Evolutionary conservation across 805 yeast species (phyloP).

Genomic region (Pichia gijzeniarum): DNA sequence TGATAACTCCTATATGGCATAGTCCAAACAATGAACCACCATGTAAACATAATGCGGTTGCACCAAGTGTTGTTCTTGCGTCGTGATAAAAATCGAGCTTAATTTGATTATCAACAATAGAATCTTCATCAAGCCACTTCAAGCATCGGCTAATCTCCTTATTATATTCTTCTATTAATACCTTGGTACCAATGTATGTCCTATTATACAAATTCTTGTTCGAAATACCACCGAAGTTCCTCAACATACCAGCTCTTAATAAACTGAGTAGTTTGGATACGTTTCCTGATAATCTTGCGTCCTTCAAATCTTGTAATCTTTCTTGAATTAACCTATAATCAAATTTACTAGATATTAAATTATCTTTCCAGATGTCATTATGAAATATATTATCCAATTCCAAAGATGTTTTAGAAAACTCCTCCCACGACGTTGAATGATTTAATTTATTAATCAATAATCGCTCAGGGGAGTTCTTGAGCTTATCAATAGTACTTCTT

Average conservation of each 20-base stretch:
- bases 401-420: conserved; percentile 57
- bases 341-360: conserved; percentile 72
- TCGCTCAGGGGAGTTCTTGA: conserved; percentile 13
- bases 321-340: conserved; percentile 80
- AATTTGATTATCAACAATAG: conserved; percentile 37
- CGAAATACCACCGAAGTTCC: conserved; percentile 90
- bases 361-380: conserved; percentile 67
- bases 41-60: conserved; percentile 84
- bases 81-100: conserved; percentile 77
- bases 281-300: conserved; percentile 57
- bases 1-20: conserved; percentile 89
- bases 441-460: conserved; percentile 5
- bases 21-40: conserved; percentile 95
- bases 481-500: conserved; percentile 11
- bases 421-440: conserved; percentile 37
- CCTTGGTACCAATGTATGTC: conserved; percentile 83
- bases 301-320: conserved; percentile 53
- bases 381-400: conserved; percentile 47
- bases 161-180: conserved; percentile 80
- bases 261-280: conserved; percentile 53
- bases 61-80: conserved; percentile 80
- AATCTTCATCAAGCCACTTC: conserved; percentile 25
- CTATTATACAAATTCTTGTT: conserved; percentile 72
- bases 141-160: conserved; percentile 68
- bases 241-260: conserved; percentile 72